Conservation (phyloP, 768 basidiomycete species). For the Lentinus brumalis region DNA sequence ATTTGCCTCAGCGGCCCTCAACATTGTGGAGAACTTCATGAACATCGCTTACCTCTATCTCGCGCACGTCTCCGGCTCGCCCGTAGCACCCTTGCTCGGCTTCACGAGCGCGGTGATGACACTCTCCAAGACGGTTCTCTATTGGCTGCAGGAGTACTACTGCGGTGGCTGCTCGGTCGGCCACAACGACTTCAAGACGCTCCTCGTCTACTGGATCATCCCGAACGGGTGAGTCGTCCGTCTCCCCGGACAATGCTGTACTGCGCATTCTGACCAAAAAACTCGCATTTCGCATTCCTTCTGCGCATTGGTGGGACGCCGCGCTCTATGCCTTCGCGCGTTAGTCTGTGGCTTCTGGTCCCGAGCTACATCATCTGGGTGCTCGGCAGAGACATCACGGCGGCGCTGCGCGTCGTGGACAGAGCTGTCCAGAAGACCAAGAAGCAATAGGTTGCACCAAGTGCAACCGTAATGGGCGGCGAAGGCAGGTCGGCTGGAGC, state of each 20-base stretch:
- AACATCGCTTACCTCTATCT: conserved; percentile 78
- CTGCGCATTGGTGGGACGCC: not conserved
- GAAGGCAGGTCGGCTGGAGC: not conserved
- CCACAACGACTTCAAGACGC: conserved; percentile 59
- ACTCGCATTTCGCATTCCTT: not conserved
- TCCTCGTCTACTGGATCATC: conserved; percentile 67
- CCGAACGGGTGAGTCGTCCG: conserved; percentile 69
- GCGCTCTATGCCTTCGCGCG: not conserved
- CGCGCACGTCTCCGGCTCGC: conserved; percentile 60
- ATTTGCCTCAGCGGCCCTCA: conserved; percentile 61
- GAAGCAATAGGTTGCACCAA: conserved; percentile 22
- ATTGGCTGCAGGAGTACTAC: conserved; percentile 78
- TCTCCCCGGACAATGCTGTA: not conserved
- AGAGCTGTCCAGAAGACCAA: conserved; percentile 35
- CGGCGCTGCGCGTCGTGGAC: conserved; percentile 40
- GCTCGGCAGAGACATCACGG: conserved; percentile 64
- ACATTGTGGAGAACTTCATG: conserved; percentile 75
- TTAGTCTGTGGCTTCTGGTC: conserved; percentile 76
- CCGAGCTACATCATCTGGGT: conserved; percentile 60
- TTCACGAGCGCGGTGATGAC: conserved; percentile 78
- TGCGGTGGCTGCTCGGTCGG: conserved; percentile 70
- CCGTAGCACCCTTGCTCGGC: conserved; percentile 73
- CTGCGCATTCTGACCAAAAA: not conserved
- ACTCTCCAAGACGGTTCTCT: conserved; percentile 82
- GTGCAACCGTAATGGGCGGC: not conserved